A percentile compares a stretch with the other conserved stretches of the same genome.
These are phyloP conservation scores for Saccharomycopsis sp. DNA, from an alignment of 805 yeast genomes.

Conservation along the genomic window DNA sequence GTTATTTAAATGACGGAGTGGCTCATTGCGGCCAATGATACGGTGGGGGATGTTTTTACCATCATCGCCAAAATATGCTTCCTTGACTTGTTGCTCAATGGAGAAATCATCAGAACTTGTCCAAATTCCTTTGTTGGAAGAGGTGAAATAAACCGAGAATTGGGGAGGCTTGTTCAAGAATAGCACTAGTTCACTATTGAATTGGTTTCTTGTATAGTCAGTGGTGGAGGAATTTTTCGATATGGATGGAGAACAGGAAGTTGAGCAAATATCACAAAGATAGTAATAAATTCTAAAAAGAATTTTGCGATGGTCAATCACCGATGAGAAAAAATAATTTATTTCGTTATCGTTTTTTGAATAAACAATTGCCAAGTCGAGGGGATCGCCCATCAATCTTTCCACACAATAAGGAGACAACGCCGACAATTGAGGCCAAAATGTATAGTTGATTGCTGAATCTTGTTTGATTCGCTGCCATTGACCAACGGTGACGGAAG, in stretches of 20 bases:
- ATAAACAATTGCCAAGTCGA: conserved; percentile 62
- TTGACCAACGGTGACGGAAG: conserved; percentile 62
- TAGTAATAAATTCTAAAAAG: conserved; percentile 69
- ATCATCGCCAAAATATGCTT: conserved; percentile 47
- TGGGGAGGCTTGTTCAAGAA: conserved; percentile 55
- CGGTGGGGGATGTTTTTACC: conserved; percentile 18
- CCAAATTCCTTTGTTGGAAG: conserved; percentile 47
- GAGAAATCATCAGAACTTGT: conserved; percentile 77
- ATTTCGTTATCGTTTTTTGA: conserved; percentile 64
- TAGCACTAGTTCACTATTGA: conserved; percentile 38
- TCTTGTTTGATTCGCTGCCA: conserved; percentile 78
- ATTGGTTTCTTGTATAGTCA: conserved; percentile 24
- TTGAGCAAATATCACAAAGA: conserved; percentile 46
- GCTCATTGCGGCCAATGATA: conserved; percentile 17
- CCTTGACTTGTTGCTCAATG: conserved; percentile 72
- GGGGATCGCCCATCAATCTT: conserved; percentile 50
- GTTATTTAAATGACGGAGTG: conserved; percentile 7
- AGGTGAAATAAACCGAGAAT: conserved; percentile 65
- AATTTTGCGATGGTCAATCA: conserved; percentile 56
- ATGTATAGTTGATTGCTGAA: conserved; percentile 31
- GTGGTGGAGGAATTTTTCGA: conserved; percentile 6
- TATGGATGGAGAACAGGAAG: conserved; percentile 34
- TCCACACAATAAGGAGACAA: conserved; percentile 60
- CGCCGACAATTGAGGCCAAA: conserved; percentile 43
- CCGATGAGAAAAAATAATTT: conserved; percentile 71